Percentiles rank a stretch among this genome's conserved stretches.
These are phyloP conservation scores for Talaromyces atroroseus DNA, from an alignment of 2,329 filamentous ascomycete species.

Conservation along the genomic window DNA sequence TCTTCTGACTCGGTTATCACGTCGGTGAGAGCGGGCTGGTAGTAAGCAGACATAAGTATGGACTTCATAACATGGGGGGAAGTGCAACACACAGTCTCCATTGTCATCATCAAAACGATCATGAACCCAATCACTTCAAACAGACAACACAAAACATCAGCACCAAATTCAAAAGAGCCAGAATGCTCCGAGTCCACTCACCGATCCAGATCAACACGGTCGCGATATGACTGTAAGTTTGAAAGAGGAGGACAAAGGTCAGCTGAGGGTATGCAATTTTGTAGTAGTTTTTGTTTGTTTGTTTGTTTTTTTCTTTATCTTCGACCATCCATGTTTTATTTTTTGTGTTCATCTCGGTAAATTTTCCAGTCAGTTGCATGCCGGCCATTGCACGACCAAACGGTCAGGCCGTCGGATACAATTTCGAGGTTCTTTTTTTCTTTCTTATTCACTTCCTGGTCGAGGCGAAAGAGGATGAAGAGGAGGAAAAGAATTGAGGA, in stretches of 20 bases:
- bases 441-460: slow-evolving; percentile 1
- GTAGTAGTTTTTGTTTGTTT: background rate
- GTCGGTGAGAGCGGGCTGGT: slow-evolving; percentile 40
- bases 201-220: slow-evolving; percentile 44
- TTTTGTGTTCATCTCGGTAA: background rate
- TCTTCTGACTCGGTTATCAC: slow-evolving; percentile 33
- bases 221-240: slow-evolving; percentile 41
- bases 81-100: slow-evolving; percentile 44
- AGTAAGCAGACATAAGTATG: slow-evolving; percentile 19
- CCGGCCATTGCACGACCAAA: slow-evolving; percentile 5
- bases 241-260: slow-evolving; percentile 34
- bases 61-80: background rate
- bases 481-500: slow-evolving; percentile 31
- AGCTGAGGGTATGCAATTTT: slow-evolving; percentile 31
- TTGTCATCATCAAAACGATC: slow-evolving; percentile 80
- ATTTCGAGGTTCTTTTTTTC: background rate
- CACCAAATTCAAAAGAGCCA: slow-evolving; percentile 9
- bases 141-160: slow-evolving; percentile 15
- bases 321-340: background rate
- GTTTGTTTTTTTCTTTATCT: background rate
- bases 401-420: slow-evolving; percentile 1
- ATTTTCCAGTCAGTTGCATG: slow-evolving; percentile 3
- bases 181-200: slow-evolving; percentile 20
- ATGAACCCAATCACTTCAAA: slow-evolving; percentile 80
- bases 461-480: background rate